Percentiles rank a stretch among this genome's conserved stretches.
phyloP scores from a whole-genome alignment of 805 yeast genomes.

The Grigorovia yakushimaensis region DNA sequence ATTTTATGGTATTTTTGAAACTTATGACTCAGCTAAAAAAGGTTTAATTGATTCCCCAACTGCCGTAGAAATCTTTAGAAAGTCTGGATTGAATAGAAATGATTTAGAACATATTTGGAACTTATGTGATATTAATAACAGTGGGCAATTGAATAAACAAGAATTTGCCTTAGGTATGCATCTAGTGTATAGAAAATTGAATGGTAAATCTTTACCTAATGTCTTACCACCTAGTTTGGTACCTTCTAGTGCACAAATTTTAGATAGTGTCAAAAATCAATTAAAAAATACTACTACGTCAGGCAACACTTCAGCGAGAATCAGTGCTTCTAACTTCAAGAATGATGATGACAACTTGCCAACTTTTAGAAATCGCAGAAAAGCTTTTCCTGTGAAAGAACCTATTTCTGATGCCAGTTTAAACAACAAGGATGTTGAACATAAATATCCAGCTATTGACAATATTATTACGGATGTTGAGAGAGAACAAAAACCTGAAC shows the following conservation, averaged over 20 bases:
- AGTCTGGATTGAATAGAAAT: slow-evolving; percentile 77
- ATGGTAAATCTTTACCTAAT: slow-evolving; percentile 78
- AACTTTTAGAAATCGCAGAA: slow-evolving; percentile 45
- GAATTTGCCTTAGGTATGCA: slow-evolving; percentile 98
- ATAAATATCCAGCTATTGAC: not conserved
- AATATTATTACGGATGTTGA: not conserved
- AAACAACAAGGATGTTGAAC: not conserved
- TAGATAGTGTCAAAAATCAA: slow-evolving; percentile 62
- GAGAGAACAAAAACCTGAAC: not conserved
- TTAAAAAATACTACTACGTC: slow-evolving; percentile 15
- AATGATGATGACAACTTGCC: slow-evolving; percentile 69
- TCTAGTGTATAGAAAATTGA: slow-evolving; percentile 79
- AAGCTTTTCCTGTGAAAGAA: slow-evolving; percentile 5
- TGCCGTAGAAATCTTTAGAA: slow-evolving; percentile 80
- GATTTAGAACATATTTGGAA: slow-evolving; percentile 91
- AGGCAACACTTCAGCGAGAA: slow-evolving; percentile 12
- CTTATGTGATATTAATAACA: slow-evolving; percentile 69
- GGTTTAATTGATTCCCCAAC: slow-evolving; percentile 73
- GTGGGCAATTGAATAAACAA: slow-evolving; percentile 77
- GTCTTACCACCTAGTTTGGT: slow-evolving; percentile 79
- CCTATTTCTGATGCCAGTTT: not conserved
- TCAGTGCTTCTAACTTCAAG: slow-evolving; percentile 45
- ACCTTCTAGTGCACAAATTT: slow-evolving; percentile 73
- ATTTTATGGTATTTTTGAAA: slow-evolving; percentile 77
- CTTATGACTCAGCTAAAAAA: slow-evolving; percentile 63